Base-by-base conservation (phyloP, 441 rosid genomes). In the Eutrema salsugineum region DNA sequence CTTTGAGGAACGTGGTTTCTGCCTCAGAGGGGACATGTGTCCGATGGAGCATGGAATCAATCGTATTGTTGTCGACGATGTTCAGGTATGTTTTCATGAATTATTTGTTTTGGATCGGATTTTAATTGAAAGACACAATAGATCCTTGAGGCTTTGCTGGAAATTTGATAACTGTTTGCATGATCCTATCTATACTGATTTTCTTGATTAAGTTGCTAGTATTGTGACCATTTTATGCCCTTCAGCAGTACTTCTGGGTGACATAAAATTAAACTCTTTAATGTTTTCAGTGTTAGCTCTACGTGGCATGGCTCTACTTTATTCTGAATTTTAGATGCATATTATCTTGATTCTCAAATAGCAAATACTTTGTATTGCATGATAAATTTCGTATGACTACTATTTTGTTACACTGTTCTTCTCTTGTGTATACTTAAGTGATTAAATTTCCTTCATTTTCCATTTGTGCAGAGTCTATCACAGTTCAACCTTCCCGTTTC, bases 31-130 rank as follows among this genome's bases (percentile, higher is more conserved):
- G 54, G 99, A 94, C 80, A 93, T 96, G 92, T 96, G 99, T 80
- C 98, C 97, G 5, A 91, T 96, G 99, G 99, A 96, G 90, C 99
- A 96, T 87, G 99, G 99, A 69, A 84, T 96, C 62, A 94, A 96
- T 83, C 97, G 94, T 44, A 96, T 96, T 77, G 98, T 96, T 70
- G 87, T 96, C 71, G 98, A 96, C 58, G 99, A 96, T 83, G 99
- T 96, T 68, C 98, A 93, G 98, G 99, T 96, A 78, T 78, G 75
- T 64, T 64, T 49, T 70, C 49, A 30, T 19, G 6, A 6, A 16
- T n/a, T 12, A 14, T 0, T 8, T 11, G 1, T n/a, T 19, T 39
- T 46, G 35, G 9, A 28, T 70, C 14, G 3, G 46, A 11, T n/a
- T 39, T 51, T 33, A 66, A 33, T 24, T 20, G 44, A 17, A 33